Evolutionary conservation across 164 flowering plant genomes (phyloP).

Genomic region (Stephania japonica): DNA sequence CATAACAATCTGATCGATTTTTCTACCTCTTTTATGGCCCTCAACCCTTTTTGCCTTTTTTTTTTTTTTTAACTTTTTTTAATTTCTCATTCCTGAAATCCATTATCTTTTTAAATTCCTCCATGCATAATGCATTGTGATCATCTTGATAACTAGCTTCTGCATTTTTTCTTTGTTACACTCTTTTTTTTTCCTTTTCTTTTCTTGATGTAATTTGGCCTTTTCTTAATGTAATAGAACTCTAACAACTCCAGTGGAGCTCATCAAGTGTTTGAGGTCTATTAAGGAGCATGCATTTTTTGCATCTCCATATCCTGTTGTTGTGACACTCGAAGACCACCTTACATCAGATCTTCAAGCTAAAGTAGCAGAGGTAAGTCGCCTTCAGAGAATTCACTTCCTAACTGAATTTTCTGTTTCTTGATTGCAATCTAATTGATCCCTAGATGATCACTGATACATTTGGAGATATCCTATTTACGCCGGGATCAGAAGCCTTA

Average conservation of each 20-base stretch:
- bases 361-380: constrained; percentile 37
- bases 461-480: constrained; percentile 32
- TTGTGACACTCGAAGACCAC: constrained; percentile 44
- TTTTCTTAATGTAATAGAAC: constrained; percentile 27
- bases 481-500: constrained; percentile 26
- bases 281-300: constrained; percentile 37
- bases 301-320: constrained; percentile 37
- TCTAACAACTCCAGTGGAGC: constrained; percentile 37
- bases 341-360: constrained; percentile 42
- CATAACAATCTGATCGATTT: neutral
- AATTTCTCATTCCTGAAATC: neutral
- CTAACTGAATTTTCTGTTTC: neutral
- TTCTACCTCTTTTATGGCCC: neutral
- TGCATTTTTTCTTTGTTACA: neutral
- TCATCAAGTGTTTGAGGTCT: constrained; percentile 34
- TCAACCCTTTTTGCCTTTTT: neutral
- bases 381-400: neutral
- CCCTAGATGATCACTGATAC: constrained; percentile 35
- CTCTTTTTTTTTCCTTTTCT: no score
- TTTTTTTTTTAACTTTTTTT: neutral
- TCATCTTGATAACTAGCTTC: neutral
- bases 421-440: constrained; percentile 5
- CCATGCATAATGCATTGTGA: neutral
- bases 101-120: neutral
- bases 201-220: no score